These are phyloP conservation scores for Acacia acuminata DNA, from an alignment of 306 rosid genomes.

Conservation along the genomic window DNA sequence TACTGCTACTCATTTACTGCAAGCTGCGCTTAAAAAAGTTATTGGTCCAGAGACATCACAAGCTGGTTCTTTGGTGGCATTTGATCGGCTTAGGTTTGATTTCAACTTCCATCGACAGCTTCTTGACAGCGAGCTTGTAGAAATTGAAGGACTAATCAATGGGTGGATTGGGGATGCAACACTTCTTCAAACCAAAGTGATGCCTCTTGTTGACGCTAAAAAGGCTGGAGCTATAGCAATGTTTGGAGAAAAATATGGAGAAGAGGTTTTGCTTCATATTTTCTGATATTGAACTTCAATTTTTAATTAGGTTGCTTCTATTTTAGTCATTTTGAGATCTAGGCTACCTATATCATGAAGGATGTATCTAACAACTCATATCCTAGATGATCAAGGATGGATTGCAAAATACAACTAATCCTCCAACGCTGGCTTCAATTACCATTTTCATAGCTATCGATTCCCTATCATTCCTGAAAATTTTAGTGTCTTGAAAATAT, in stretches of 20 bases:
- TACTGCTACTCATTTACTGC: constrained; percentile 95
- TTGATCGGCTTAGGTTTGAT: constrained; percentile 95
- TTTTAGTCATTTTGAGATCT: constrained; percentile 20
- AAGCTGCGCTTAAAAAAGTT: constrained; percentile 82
- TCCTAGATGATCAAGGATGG: constrained; percentile 18
- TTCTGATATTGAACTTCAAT: constrained; percentile 29
- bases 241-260: constrained; percentile 97
- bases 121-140: constrained; percentile 63
- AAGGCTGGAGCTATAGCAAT: constrained; percentile 91
- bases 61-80: constrained; percentile 97
- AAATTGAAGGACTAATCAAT: constrained; percentile 75
- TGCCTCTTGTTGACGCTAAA: constrained; percentile 88
- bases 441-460: constrained; percentile 12
- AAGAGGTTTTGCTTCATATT: constrained; percentile 58
- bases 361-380: constrained; percentile 6
- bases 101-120: constrained; percentile 87
- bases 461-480: not conserved
- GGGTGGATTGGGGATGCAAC: constrained; percentile 79
- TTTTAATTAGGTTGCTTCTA: constrained; percentile 25
- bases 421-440: constrained; percentile 15
- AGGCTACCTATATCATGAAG: constrained; percentile 13
- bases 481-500: not conserved
- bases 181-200: constrained; percentile 79
- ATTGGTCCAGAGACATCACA: constrained; percentile 92
- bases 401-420: not conserved